Evolutionary conservation across 108 stramenopile species (phyloP).

Genomic region (Stephanodiscus minutulus): DNA sequence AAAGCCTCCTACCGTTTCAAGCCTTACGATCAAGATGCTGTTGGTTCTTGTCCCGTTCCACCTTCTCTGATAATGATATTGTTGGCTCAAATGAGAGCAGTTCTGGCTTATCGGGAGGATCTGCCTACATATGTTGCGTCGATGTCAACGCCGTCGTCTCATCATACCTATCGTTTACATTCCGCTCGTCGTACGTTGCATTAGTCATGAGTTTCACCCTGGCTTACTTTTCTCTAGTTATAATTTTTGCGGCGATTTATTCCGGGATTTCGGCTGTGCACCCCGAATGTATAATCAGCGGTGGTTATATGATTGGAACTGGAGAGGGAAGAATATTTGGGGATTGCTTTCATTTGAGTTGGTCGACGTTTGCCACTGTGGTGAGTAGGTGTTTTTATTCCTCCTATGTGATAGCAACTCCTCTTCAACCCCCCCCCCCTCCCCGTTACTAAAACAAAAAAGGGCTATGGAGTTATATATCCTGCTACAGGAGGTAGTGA

Average conservation of each 20-base stretch:
- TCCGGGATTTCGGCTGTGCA: neutral
- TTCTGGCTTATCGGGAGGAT: too few relatives aligned
- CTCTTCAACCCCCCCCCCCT: neutral
- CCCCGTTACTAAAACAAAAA: neutral
- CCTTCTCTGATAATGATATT: neutral
- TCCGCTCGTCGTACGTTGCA: slow-evolving; percentile 35
- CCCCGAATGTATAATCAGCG: slow-evolving; percentile 27
- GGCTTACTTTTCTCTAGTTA: slow-evolving; percentile 22
- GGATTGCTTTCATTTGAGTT: slow-evolving; percentile 73
- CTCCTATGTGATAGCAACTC: neutral
- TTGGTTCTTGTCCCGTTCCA: slow-evolving; percentile 1
- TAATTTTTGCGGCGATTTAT: slow-evolving; percentile 27
- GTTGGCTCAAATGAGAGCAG: neutral
- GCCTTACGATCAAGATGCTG: neutral
- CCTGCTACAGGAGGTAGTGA: slow-evolving; percentile 60
- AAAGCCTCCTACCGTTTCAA: neutral
- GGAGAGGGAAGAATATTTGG: slow-evolving; percentile 42
- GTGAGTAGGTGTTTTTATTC: slow-evolving; percentile 1
- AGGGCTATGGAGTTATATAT: slow-evolving; percentile 70
- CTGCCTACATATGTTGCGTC: too few relatives aligned
- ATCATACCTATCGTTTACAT: slow-evolving; percentile 1
- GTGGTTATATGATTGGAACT: slow-evolving; percentile 19
- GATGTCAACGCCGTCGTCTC: neutral
- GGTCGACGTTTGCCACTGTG: slow-evolving; percentile 74
- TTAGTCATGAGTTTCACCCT: slow-evolving; percentile 19